Evolutionary conservation across 768 basidiomycete species (phyloP).

Genomic region (Solioccasus polychromus): DNA sequence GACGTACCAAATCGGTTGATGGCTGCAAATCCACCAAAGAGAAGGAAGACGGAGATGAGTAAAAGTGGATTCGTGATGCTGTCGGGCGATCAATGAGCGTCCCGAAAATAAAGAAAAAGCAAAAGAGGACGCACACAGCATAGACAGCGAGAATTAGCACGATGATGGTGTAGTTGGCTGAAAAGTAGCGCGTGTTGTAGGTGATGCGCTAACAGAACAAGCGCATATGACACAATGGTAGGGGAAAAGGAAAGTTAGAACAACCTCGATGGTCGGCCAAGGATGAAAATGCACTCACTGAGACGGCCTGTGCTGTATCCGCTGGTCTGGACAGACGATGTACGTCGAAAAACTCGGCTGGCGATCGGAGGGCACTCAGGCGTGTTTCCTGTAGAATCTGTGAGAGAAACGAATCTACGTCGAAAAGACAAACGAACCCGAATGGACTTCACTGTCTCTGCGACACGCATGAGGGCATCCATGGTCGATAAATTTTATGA

Average conservation of each 20-base stretch:
- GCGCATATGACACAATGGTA: not conserved
- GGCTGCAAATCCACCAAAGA: slow-evolving; percentile 85
- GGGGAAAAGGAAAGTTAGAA: no score
- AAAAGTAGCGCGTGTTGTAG: slow-evolving; percentile 91
- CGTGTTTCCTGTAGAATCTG: slow-evolving; percentile 62
- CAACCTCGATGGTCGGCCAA: no score
- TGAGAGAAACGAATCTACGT: not conserved
- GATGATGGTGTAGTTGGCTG: slow-evolving; percentile 86
- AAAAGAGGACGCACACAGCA: slow-evolving; percentile 58
- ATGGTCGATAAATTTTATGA: slow-evolving; percentile 40
- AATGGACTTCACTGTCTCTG: slow-evolving; percentile 66
- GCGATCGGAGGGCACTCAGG: slow-evolving; percentile 69
- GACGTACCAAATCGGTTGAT: slow-evolving; percentile 86
- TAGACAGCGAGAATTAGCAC: slow-evolving; percentile 79
- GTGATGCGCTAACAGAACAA: slow-evolving; percentile 67
- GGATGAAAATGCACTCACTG: slow-evolving; percentile 42
- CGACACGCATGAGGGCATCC: slow-evolving; percentile 64
- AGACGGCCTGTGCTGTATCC: slow-evolving; percentile 75
- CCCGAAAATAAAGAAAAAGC: not conserved
- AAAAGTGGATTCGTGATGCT: slow-evolving; percentile 84
- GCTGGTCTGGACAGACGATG: slow-evolving; percentile 82
- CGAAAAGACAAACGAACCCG: slow-evolving; percentile 46
- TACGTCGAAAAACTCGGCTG: slow-evolving; percentile 78
- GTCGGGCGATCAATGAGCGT: not conserved
- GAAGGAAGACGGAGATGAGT: slow-evolving; percentile 79